Evolutionary conservation across 192 early-diverging fungal species (phyloP).

Genomic region (Paraglomus brasilianum): DNA sequence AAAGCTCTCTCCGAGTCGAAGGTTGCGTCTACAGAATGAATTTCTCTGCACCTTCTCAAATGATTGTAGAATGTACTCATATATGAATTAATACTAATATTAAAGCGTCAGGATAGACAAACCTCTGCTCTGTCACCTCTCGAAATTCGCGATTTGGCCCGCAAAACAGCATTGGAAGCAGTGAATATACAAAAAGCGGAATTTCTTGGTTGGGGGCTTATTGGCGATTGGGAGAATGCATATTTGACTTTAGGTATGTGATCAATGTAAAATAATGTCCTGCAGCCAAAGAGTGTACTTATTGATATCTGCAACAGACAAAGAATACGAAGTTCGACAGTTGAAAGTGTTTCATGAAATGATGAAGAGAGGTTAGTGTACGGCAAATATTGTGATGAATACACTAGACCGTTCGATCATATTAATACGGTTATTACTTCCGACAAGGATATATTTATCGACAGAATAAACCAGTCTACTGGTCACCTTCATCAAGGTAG

Average conservation of each 20-base stretch:
- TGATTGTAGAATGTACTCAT: slow-evolving; percentile 2
- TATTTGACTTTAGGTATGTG: slow-evolving; percentile 59
- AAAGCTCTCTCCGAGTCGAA: slow-evolving; percentile 68
- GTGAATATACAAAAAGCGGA: slow-evolving; percentile 57
- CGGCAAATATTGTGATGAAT: neutral
- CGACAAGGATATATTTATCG: slow-evolving; percentile 66
- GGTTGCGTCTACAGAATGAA: slow-evolving; percentile 8
- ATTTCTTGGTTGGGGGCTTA: slow-evolving; percentile 66
- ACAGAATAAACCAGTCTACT: slow-evolving; percentile 78
- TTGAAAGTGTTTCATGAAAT: slow-evolving; percentile 69
- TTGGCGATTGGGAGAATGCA: slow-evolving; percentile 72
- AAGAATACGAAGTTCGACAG: slow-evolving; percentile 72
- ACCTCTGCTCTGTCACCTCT: slow-evolving; percentile 38
- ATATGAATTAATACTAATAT: neutral
- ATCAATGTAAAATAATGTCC: neutral
- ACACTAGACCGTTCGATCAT: too few relatives aligned
- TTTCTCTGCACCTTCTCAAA: neutral
- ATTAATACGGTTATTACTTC: neutral
- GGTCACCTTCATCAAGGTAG: slow-evolving; percentile 76
- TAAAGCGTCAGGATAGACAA: slow-evolving; percentile 22
- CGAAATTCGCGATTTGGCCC: slow-evolving; percentile 56
- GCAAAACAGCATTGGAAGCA: slow-evolving; percentile 57
- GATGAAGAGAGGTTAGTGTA: slow-evolving; percentile 57
- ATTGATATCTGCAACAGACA: slow-evolving; percentile 41
- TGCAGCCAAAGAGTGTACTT: neutral